These are phyloP conservation scores for Alectoria sarmentosa DNA, from an alignment of 495 filamentous ascomycete species.

Conservation along the genomic window DNA sequence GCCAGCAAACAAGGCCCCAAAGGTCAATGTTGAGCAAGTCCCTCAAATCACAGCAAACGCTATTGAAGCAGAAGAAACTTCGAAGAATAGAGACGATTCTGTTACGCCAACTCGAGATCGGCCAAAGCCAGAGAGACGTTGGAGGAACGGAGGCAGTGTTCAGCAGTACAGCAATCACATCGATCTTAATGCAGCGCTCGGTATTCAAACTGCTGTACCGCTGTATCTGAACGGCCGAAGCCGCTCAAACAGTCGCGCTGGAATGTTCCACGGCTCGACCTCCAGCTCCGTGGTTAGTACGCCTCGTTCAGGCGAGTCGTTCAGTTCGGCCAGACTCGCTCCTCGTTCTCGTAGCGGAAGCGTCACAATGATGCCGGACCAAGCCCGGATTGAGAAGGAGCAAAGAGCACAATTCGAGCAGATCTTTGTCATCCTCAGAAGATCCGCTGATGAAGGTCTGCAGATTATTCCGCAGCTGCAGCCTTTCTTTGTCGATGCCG, in stretches of 20 bases:
- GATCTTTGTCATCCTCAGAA: slow-evolving; percentile 65
- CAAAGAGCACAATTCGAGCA: slow-evolving; percentile 52
- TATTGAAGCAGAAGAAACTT: slow-evolving; percentile 23
- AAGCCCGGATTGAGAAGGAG: slow-evolving; percentile 14
- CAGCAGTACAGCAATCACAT: slow-evolving; percentile 44
- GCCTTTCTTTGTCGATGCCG: slow-evolving; percentile 49
- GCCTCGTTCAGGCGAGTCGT: slow-evolving; percentile 74
- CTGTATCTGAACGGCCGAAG: slow-evolving; percentile 34
- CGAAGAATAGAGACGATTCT: slow-evolving; percentile 40
- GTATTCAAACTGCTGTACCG: slow-evolving; percentile 20
- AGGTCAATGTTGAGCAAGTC: slow-evolving; percentile 3
- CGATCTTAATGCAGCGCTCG: slow-evolving; percentile 22
- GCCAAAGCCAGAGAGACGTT: slow-evolving; percentile 40
- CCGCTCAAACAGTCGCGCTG: slow-evolving; percentile 44
- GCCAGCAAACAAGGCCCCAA: neutral
- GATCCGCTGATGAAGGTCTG: slow-evolving; percentile 59
- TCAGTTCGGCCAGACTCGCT: slow-evolving; percentile 44
- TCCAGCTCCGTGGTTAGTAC: slow-evolving; percentile 50
- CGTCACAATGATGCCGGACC: slow-evolving; percentile 29
- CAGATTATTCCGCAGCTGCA: slow-evolving; percentile 58
- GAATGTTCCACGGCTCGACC: slow-evolving; percentile 40
- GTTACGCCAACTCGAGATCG: slow-evolving; percentile 57
- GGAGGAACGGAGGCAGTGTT: slow-evolving; percentile 56
- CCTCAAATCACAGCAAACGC: slow-evolving; percentile 18
- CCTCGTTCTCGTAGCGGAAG: slow-evolving; percentile 31